Evolutionary conservation across 1,284 basidiomycete genomes (phyloP), one percentile per base, ranked within the genome.

Genomic region (Mycena sp.): DNA sequence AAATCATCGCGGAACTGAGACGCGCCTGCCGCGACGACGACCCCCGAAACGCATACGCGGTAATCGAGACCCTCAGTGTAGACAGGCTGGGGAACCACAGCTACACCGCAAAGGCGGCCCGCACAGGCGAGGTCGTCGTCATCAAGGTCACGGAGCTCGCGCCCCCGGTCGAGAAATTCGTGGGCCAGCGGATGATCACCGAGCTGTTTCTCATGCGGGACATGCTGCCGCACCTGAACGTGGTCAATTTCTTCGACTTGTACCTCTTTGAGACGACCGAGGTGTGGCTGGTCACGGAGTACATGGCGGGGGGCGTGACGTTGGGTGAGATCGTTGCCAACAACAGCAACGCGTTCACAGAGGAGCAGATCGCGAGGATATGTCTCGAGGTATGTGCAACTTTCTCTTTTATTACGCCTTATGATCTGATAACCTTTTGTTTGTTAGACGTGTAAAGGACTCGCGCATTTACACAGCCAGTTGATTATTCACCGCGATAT

Each of bases 231-330:
- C 97, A 99, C 76, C 95, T 95, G 41, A 99, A 99, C 76, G 98
- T 99, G 69, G 95, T 99, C 81, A 98, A 98, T 79, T 99, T 96
- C 79, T 81, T 98, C 53, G 93, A 98, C 23, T 89, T 94, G 11
- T 98, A 96, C 80, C 86, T 99, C 35, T 88, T 98, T 53, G 92
- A 92, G 78, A 50, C 37, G 75, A 91, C 85, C 57, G 96, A 99
- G 75, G 87, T 99, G 21, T 99, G 97, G 97, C 95, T 99, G 41
- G 95, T 99, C 63, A 99, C 99, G 96, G 98, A 99, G 81, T 99
- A 94, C 76, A 99, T 99, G 96, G 96, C 98, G 78, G 96, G 96
- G 43, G 97, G 97, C 52, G 94, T 38, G 12, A 40, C 95, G 9
- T 81, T 99, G 69, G 98, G 96, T 12, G 97, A 99, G 78, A 91